A percentile compares a stretch with the other conserved stretches of the same genome.
Conservation (phyloP, 805 yeast species). For the Starmerella scarabaei region DNA sequence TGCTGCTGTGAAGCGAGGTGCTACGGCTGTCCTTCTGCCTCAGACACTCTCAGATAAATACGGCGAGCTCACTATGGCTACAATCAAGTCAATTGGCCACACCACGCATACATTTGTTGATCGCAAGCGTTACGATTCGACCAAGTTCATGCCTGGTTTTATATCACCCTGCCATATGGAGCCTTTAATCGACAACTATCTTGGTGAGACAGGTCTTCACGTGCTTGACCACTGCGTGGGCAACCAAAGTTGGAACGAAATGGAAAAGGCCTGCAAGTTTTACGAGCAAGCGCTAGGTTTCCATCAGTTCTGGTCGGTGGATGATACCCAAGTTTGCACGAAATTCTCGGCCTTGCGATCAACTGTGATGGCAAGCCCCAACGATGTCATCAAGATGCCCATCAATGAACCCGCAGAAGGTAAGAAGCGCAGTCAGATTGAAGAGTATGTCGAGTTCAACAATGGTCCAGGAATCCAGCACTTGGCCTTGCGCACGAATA, state of each 20-base stretch:
- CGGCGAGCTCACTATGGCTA: conserved; percentile 45
- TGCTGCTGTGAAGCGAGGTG: conserved; percentile 44
- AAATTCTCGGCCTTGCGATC: conserved; percentile 57
- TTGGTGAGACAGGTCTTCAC: conserved; percentile 32
- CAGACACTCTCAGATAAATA: conserved; percentile 29
- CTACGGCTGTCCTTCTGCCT: conserved; percentile 23
- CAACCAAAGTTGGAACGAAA: conserved; percentile 56
- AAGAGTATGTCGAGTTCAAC: conserved; percentile 63
- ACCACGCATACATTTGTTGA: conserved; percentile 58
- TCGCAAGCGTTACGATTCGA: conserved; percentile 27
- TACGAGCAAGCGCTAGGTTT: conserved; percentile 58
- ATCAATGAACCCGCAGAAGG: conserved; percentile 75
- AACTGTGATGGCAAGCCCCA: conserved; percentile 59
- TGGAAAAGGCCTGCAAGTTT: conserved; percentile 44
- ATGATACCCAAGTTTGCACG: conserved; percentile 61
- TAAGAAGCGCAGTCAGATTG: conserved; percentile 56
- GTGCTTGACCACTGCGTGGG: conserved; percentile 71
- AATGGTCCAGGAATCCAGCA: conserved; percentile 82
- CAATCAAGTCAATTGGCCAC: conserved; percentile 44
- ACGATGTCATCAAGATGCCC: conserved; percentile 62
- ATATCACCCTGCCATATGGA: conserved; percentile 13
- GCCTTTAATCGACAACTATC: conserved; percentile 18
- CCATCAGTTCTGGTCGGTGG: conserved; percentile 74
- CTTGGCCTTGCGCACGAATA: conserved; percentile 51
- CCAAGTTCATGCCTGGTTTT: conserved; percentile 43